Evolutionary conservation across 2,329 filamentous ascomycete species (phyloP), one percentile per base, ranked within the genome.

Genomic region (Pyrenochaeta sp.): DNA sequence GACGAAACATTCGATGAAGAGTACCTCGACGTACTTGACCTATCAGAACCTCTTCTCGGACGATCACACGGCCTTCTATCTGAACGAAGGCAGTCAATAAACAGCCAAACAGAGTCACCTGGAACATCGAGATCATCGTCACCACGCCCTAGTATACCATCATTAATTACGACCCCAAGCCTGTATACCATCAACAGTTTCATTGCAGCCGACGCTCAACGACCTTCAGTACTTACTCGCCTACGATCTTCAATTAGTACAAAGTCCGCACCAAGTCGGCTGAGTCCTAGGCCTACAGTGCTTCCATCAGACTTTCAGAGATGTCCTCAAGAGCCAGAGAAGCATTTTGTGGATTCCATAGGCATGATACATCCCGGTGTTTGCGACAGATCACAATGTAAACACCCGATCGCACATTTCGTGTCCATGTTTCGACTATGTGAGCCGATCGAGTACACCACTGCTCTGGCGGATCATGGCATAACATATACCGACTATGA

Each of bases 291-390:
- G 22, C 31, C 34, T 11, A 29, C 24, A 7, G 34, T 55, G 2
- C 41, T 46, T 2, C 37, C 49, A 17, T 24, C 30, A 4, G 58
- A 63, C 23, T 60, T 63, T 22, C 38, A 39, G n/a, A 11, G 23
- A 7, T 35, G 31, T 8, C 51, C 58, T 6, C 54, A 61, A 34
- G 34, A 55, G 19, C 58, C 56, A 11, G 56, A 63, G 24, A 63
- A 55, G 31, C 54, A 50, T 9, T 64, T 63, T 30, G 50, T 63
- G n/a, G 61, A 64, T 38, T 53, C 48, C 3, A 53, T 64, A 13
- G 61, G 61, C 8, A 60, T 63, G 43, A 48, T 63, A 0, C 51
- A 60, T 19, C 59, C 61, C 10, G 61, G 61, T 7, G 58, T 63
- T 3, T 52, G 44, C 29, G 48, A 63, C 31, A 45, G 56, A 11